phyloP scores from a whole-genome alignment of 2,329 filamentous ascomycete species.

The Neoscytalidium dimidiatum region DNA sequence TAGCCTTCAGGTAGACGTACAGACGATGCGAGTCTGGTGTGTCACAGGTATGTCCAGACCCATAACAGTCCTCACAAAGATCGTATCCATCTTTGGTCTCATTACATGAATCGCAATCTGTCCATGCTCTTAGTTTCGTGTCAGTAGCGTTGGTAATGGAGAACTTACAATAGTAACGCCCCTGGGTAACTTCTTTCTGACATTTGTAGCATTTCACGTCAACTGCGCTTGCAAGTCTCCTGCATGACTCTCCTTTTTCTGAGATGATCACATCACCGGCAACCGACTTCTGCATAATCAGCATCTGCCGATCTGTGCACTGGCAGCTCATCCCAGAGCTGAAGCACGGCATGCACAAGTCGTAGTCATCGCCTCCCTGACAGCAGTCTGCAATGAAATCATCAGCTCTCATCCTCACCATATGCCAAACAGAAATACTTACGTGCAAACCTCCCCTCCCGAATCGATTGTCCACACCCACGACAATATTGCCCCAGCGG shows the following conservation, averaged over 20 bases:
- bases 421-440: background rate
- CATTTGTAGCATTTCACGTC: background rate
- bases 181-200: background rate
- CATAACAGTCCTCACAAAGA: background rate
- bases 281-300: conserved; percentile 5
- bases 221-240: background rate
- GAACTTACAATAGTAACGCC: background rate
- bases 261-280: conserved; percentile 7
- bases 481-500: conserved; percentile 13
- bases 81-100: background rate
- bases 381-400: conserved; percentile 4
- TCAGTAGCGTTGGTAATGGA: background rate
- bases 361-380: background rate
- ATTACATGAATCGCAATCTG: conserved; percentile 1
- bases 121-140: background rate
- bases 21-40: conserved; percentile 1
- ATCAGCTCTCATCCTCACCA: background rate
- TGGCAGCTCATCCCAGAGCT: background rate
- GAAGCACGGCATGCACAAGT: conserved; percentile 2
- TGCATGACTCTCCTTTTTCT: background rate
- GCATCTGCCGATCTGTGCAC: background rate
- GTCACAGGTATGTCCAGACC: background rate
- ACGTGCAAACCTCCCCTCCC: conserved; percentile 12
- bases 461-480: background rate
- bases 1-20: background rate